Percentiles rank a stretch among this genome's conserved stretches.
phyloP scores from a whole-genome alignment of 306 rosid species.

The Casuarina glauca region DNA sequence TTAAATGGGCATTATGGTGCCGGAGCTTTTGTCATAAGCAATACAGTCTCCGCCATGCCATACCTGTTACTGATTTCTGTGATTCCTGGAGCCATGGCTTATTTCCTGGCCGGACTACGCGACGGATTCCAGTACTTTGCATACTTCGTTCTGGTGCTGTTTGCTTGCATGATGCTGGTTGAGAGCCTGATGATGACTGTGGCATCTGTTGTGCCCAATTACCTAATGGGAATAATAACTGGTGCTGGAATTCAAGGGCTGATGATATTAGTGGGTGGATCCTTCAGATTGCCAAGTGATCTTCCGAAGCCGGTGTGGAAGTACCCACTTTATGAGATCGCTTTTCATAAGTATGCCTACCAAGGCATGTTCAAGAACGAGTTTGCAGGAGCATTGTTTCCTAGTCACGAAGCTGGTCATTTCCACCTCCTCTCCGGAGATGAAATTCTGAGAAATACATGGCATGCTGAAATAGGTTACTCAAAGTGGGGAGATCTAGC shows the following conservation, averaged over 20 bases:
- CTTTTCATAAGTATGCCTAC: constrained; percentile 61
- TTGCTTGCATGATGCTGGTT: constrained; percentile 53
- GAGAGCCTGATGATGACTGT: constrained; percentile 86
- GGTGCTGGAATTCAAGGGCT: constrained; percentile 78
- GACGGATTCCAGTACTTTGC: constrained; percentile 35
- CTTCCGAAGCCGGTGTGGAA: constrained; percentile 56
- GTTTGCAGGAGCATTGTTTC: constrained; percentile 46
- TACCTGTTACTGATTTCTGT: constrained; percentile 42
- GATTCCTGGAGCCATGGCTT: constrained; percentile 57
- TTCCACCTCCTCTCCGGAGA: no score
- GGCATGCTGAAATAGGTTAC: no score
- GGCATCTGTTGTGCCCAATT: constrained; percentile 64
- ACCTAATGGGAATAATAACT: constrained; percentile 69
- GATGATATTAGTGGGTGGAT: constrained; percentile 56
- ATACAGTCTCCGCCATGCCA: constrained; percentile 68
- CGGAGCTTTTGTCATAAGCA: constrained; percentile 50
- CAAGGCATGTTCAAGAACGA: constrained; percentile 76
- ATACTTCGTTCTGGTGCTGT: constrained; percentile 41
- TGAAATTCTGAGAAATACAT: no score
- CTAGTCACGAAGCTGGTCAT: no score
- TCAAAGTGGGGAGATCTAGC: no score
- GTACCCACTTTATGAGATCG: constrained; percentile 54
- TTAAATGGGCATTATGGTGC: constrained; percentile 74
- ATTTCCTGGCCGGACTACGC: constrained; percentile 58
- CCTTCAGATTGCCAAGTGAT: constrained; percentile 54